Evolutionary conservation across 306 rosid species (phyloP), one percentile per base, ranked within the genome.

Genomic region (Datisca glomerata): DNA sequence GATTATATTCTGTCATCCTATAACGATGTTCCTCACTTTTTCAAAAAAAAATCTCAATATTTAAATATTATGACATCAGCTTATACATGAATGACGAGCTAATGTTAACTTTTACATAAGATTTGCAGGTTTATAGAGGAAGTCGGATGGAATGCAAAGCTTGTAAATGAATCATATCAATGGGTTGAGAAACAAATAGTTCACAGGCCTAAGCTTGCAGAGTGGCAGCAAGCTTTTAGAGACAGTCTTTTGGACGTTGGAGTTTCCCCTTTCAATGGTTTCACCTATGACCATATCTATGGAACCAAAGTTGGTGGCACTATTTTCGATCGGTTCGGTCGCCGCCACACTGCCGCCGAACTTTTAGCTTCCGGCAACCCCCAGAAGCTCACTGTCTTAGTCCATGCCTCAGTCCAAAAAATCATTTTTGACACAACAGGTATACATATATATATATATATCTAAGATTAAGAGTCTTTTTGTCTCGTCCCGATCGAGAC

Each of bases 291-390:
- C 54, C 98, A 89, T 49, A 9, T 84, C 18, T 77, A 72, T 41
- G 98, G 98, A 43, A 89, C 98, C 50, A 89, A 89, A 43, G 66
- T 89, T 41, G 95, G 98, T 11, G 98, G 98, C 20, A 89, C 98
- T 63, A 89, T 80, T 45, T 89, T 67, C 3, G 98, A 89, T 33
- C 51, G 73, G 12, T 84, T 61, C 3, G 92, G 93, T 41, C 84
- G 81, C 25, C 91, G 95, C 29, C 93, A 89, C 65, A 69, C 98
- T 0, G 60, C 98, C 27, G 95, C 96, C 18, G 98, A 89, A 28
- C 63, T 89, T 1, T 81, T 89, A 21, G 65, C 84, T 38, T 61
- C 91, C 0, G 96, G 59, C 12, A 78, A 84, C 68, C 78, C 64
- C 9, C 57, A 47, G 7, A 84, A 73, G 31, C 92, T 89, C 20